These are phyloP conservation scores for Ramaria sp. DNA, from an alignment of 768 basidiomycete genomes.

Conservation along the genomic window DNA sequence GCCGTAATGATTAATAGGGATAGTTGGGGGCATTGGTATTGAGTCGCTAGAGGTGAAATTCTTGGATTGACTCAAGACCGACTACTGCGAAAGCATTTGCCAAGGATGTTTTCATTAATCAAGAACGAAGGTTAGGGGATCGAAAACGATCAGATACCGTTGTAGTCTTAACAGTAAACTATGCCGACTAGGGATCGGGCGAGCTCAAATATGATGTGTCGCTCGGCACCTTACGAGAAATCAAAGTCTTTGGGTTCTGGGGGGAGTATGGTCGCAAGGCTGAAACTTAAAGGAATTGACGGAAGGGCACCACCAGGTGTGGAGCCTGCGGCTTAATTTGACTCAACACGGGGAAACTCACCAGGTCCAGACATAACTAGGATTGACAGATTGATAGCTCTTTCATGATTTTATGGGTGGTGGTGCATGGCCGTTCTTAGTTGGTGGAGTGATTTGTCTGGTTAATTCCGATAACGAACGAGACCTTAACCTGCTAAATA, in stretches of 20 bases:
- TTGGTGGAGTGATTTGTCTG: constrained; percentile 93
- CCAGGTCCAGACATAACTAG: constrained; percentile 70
- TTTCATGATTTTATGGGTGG: constrained; percentile 80
- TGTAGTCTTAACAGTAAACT: constrained; percentile 80
- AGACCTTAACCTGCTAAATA: constrained; percentile 93
- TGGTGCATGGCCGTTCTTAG: constrained; percentile 87
- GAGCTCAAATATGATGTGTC: constrained; percentile 59
- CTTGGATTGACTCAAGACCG: constrained; percentile 74
- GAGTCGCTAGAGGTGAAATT: constrained; percentile 77
- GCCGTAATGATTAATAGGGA: too few species aligned
- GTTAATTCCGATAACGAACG: constrained; percentile 93
- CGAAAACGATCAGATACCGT: too few species aligned
- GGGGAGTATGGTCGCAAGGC: constrained; percentile 65
- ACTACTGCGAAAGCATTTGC: too few species aligned
- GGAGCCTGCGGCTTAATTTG: constrained; percentile 81
- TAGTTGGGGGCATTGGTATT: constrained; percentile 79
- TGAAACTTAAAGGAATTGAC: constrained; percentile 81
- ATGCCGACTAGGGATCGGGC: constrained; percentile 70
- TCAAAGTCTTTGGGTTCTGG: constrained; percentile 85
- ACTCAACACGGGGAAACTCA: constrained; percentile 77
- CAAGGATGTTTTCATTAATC: too few species aligned
- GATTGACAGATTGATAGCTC: constrained; percentile 77
- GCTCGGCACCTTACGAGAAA: constrained; percentile 77
- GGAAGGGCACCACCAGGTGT: constrained; percentile 73
- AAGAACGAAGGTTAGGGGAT: too few species aligned